phyloP scores from a whole-genome alignment of 2,329 filamentous ascomycete genomes.

The Sporothrix curviconia region DNA sequence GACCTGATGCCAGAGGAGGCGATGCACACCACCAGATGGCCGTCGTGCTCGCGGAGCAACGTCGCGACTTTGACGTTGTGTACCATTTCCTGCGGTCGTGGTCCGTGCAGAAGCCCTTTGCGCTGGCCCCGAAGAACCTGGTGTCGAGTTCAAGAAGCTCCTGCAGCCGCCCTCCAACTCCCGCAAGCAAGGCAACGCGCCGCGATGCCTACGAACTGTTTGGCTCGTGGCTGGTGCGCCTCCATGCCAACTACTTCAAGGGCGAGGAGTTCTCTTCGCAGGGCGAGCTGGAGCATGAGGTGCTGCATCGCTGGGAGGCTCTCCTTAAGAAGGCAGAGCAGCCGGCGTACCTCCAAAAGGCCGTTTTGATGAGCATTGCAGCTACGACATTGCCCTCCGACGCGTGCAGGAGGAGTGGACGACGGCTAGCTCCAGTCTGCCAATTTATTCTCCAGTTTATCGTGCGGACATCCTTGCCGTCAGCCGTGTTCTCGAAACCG shows the following conservation, averaged over 20 bases:
- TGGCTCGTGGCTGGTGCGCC: conserved; percentile 72
- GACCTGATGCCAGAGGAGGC: conserved; percentile 69
- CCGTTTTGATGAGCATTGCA: conserved; percentile 79
- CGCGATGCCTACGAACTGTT: conserved; percentile 56
- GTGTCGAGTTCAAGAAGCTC: conserved; percentile 64
- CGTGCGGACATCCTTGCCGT: conserved; percentile 68
- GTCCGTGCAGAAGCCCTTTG: conserved; percentile 66
- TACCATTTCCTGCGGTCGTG: conserved; percentile 87
- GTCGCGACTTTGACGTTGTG: conserved; percentile 69
- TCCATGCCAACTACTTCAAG: conserved; percentile 79
- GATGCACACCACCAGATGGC: conserved; percentile 85
- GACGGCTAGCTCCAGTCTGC: conserved; percentile 41
- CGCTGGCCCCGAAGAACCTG: conserved; percentile 68
- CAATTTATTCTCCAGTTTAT: conserved; percentile 72
- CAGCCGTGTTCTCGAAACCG: conserved; percentile 52
- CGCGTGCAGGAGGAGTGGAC: conserved; percentile 51
- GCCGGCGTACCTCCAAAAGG: conserved; percentile 63
- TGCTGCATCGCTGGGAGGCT: conserved; percentile 69
- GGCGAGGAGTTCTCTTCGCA: conserved; percentile 69
- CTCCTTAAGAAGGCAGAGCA: conserved; percentile 63
- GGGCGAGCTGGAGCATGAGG: conserved; percentile 76
- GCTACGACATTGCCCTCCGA: conserved; percentile 60
- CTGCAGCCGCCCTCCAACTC: conserved; percentile 28
- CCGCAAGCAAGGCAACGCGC: conserved; percentile 23
- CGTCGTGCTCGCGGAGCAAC: conserved; percentile 70